A percentile compares a stretch with the other conserved stretches of the same genome.
phyloP scores from a whole-genome alignment of 176 grass and related monocot genomes.

The Microstegium vimineum region DNA sequence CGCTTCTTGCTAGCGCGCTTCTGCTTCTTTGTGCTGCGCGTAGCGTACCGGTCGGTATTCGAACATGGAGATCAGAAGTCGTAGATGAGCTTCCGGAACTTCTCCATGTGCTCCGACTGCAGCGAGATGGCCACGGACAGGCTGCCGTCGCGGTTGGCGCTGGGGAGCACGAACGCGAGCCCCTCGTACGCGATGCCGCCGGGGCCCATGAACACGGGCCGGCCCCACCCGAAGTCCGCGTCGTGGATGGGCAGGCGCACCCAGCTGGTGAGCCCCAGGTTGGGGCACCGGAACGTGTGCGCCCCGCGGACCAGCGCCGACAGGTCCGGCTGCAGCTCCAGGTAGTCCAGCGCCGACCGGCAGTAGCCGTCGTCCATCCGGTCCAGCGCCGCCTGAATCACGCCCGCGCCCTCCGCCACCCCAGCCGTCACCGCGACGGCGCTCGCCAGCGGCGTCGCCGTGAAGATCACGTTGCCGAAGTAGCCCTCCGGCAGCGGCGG shows the following conservation, averaged over 20 bases:
- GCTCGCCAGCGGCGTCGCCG: slow-evolving; percentile 57
- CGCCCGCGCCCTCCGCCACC: slow-evolving; percentile 41
- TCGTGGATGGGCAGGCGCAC: slow-evolving; percentile 87
- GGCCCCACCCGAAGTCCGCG: slow-evolving; percentile 88
- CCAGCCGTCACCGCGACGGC: slow-evolving; percentile 39
- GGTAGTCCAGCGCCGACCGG: slow-evolving; percentile 80
- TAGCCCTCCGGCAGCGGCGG: slow-evolving; percentile 66
- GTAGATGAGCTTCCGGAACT: slow-evolving; percentile 76
- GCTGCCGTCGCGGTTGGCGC: slow-evolving; percentile 68
- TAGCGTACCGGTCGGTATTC: not conserved
- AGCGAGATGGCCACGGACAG: slow-evolving; percentile 88
- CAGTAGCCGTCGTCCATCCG: slow-evolving; percentile 76
- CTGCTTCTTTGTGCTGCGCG: not conserved
- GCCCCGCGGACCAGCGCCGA: slow-evolving; percentile 74
- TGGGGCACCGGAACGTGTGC: slow-evolving; percentile 89
- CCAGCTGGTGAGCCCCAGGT: slow-evolving; percentile 95
- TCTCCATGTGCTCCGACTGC: slow-evolving; percentile 89
- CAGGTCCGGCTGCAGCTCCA: slow-evolving; percentile 83
- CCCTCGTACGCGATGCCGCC: slow-evolving; percentile 91
- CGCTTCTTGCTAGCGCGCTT: too few species aligned
- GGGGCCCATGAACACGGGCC: slow-evolving; percentile 92
- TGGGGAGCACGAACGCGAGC: slow-evolving; percentile 82
- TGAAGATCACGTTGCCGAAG: slow-evolving; percentile 97
- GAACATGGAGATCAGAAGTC: slow-evolving; percentile 33
- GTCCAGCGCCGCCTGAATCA: slow-evolving; percentile 61